Base-by-base conservation (phyloP, 192 early-diverging fungal species). In the Obelidium mucronatum region DNA sequence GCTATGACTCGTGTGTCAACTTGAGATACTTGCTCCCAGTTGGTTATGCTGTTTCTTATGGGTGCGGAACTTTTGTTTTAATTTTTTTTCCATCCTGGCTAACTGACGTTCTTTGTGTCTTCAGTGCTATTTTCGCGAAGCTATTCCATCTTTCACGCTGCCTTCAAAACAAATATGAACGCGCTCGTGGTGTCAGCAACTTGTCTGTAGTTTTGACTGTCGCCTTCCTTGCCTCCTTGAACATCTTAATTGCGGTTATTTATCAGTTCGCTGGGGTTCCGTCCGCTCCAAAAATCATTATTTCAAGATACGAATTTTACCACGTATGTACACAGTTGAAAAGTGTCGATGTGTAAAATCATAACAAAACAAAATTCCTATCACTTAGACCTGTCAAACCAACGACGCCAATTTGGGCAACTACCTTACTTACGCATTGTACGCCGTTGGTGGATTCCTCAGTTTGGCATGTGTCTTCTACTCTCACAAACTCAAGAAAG, bases 121-220 rank as follows among this genome's bases (percentile, higher is more conserved):
- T 0, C 40, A 68, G 66, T 24, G 66, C 66, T 13, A 52, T 68
- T 24, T 68, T 68, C 30, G 66, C 51, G 5, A 68, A 68, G 42
- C 42, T 52, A 8, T 68, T 68, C 44, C 66, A 68, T 28, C 30
- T 68, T 19, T 53, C 51, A 3, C 19, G 66, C 24, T 68, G 66
- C 28, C 66, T 52, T 51, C 42, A 68, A 48, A 68, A 68, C 66
- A 68, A 68, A 28, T 68, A 52, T 33, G 66, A 68, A 28, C 40
- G 51, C 17, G 51, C 42, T 30, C 66, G 66, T 52, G 66, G 66
- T 51, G 66, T 68, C 51, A 68, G 66, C 1, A 15, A 33, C 30
- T 33, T 53, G 51, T 22, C 51, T 17, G 66, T 68, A 3, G 17
- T 68, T 11, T 5, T 68, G 40, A 44, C 51, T n/a, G 66, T 68